Base-by-base conservation (phyloP, 495 filamentous ascomycete species). In the Thermothielavioides terrestris region DNA sequence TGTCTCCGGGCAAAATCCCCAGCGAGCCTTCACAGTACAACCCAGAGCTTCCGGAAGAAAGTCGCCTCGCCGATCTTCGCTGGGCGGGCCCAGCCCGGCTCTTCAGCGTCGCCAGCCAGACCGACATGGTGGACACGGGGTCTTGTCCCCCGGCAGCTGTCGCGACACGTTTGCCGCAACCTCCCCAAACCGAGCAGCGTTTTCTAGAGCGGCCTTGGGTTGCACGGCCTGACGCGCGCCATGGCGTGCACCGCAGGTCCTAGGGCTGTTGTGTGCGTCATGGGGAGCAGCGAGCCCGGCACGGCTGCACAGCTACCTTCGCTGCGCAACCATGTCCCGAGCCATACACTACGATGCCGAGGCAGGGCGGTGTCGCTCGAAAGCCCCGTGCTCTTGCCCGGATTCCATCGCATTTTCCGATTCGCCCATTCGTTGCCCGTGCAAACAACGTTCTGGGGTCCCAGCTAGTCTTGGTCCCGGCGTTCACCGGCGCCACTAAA, bases 61-160 rank as follows among this genome's bases (percentile, higher is more conserved):
- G 42, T 28, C 15, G 49, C 38, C 22, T 54, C 45, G 49, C 54
- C 51, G 54, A 53, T 57, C 51, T 41, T 40, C 26, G 14, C 28
- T 37, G 35, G 52, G 50, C 44, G 52, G 49, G 20, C 53, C 59
- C 42, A 52, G 41, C 44, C 46, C 54, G 44, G 54, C 42, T 54
- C 25, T 25, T 54, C 49, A 52, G 48, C n/a, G n/a, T n/a, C n/a
- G n/a, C n/a, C n/a, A n/a, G n/a, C n/a, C n/a, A n/a, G n/a, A 54
- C 37, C 26, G 39, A 27, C 45, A 46, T 46, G 44, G 25, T 6
- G 28, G 18, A 31, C 4, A 25, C 12, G 21, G 18, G 12, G 38
- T 42, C 47, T 35, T 35, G 14, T 42, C 15, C 18, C n/a, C 34
- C 37, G 37, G 46, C 35, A 49, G 27, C 36, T 50, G 31, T 42